phyloP scores from a whole-genome alignment of 176 grass and related monocot genomes.

The Bothriochloa decipiens region DNA sequence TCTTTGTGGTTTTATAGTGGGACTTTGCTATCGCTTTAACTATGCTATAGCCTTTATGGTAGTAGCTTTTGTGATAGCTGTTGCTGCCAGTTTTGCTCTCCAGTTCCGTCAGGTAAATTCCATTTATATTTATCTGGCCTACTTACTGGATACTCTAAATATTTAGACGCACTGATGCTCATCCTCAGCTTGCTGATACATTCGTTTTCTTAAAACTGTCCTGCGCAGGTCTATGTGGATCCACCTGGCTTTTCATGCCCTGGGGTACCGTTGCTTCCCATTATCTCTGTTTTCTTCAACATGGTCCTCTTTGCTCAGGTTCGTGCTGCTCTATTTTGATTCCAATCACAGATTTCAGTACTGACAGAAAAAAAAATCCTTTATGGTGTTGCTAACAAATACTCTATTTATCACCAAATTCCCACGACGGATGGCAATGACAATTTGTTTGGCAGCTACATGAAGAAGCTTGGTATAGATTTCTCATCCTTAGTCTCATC shows the following conservation, averaged over 20 bases:
- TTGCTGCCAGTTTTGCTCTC: conserved; percentile 58
- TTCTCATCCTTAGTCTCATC: conserved; percentile 76
- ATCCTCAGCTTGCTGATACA: neutral
- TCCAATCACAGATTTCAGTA: neutral
- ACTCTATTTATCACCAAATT: conserved; percentile 2
- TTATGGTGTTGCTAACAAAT: neutral
- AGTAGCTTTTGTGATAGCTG: conserved; percentile 66
- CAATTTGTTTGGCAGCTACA: conserved; percentile 69
- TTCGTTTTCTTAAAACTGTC: neutral
- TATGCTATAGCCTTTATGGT: conserved; percentile 48
- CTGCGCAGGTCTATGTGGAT: conserved; percentile 71
- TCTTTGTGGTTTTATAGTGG: conserved; percentile 67
- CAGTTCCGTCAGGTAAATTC: conserved; percentile 74
- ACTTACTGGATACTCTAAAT: neutral
- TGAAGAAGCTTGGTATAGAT: conserved; percentile 97
- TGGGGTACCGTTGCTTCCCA: conserved; percentile 72
- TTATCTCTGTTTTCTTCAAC: conserved; percentile 94
- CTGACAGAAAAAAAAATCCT: neutral
- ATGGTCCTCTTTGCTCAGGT: conserved; percentile 96
- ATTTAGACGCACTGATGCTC: neutral
- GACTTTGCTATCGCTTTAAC: conserved; percentile 75
- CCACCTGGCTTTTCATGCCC: conserved; percentile 90
- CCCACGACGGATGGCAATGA: conserved; percentile 2
- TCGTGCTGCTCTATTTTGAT: conserved; percentile 1
- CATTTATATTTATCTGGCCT: neutral